Percentiles rank a stretch among this genome's conserved stretches.
Evolutionary conservation across 164 flowering plant species (phyloP).

Genomic region (Magnolia kwangsiensis): DNA sequence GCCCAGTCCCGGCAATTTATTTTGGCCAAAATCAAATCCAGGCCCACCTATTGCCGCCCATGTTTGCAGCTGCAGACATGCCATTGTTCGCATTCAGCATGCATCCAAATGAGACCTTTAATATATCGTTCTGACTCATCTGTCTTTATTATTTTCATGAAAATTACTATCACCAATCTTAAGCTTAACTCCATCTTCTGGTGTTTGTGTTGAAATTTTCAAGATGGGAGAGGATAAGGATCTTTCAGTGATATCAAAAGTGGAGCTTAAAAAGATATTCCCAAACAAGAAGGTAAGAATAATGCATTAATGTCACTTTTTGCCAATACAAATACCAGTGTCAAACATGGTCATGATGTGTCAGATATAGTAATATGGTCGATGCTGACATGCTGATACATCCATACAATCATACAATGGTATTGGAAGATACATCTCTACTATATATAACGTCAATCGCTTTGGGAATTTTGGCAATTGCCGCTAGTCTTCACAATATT

Average conservation of each 20-base stretch:
- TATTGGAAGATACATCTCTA: too few species aligned
- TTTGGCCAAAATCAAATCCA: not conserved
- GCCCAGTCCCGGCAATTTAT: not conserved
- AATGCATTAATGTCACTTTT: not conserved
- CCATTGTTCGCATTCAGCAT: not conserved
- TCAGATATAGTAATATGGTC: not conserved
- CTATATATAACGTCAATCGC: too few species aligned
- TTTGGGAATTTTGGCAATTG: too few species aligned
- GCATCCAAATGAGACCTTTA: not conserved
- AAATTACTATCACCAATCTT: not conserved
- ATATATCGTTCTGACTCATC: not conserved
- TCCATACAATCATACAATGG: not conserved
- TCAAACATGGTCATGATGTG: not conserved
- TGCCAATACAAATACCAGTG: not conserved
- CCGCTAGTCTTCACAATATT: too few species aligned
- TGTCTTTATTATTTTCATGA: not conserved
- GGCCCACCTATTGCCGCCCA: not conserved
- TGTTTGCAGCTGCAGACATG: not conserved
- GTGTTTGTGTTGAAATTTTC: conserved; percentile 7
- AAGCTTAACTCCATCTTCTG: not conserved
- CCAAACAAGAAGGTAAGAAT: conserved; percentile 61
- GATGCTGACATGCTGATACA: not conserved
- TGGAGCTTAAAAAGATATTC: conserved; percentile 73
- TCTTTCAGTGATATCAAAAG: conserved; percentile 51
- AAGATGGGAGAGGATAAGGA: conserved; percentile 81